Percentiles rank a stretch among this genome's conserved stretches.
Conservation (phyloP, 73 alveolate genomes). For the Paramecium biaurelia region DNA sequence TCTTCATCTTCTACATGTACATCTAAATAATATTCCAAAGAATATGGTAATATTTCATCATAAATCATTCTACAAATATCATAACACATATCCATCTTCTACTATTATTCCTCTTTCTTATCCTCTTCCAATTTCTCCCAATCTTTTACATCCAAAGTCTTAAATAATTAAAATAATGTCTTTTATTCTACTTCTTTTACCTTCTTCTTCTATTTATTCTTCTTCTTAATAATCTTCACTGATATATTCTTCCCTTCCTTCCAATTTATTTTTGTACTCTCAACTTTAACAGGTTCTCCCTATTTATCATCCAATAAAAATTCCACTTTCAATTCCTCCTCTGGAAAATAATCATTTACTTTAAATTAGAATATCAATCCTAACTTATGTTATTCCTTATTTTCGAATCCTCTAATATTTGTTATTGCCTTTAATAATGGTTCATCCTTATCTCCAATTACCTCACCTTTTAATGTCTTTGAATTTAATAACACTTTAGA, state of each 20-base stretch:
- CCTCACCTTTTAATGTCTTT: neutral
- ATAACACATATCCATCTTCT: constrained; percentile 16
- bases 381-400: neutral
- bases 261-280: constrained; percentile 23
- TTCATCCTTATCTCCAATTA: constrained; percentile 21
- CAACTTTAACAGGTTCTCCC: neutral
- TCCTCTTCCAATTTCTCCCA: constrained; percentile 5
- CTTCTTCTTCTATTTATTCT: neutral
- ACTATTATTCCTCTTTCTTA: neutral
- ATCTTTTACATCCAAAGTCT: neutral
- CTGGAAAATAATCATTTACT: neutral
- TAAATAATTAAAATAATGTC: neutral
- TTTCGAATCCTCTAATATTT: neutral
- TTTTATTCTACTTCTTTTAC: constrained; percentile 12
- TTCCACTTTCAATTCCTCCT: neutral
- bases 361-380: constrained; percentile 5
- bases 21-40: constrained; percentile 40
- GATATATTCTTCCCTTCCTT: constrained; percentile 15
- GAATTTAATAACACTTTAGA: constrained; percentile 22
- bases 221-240: constrained; percentile 33
- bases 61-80: constrained; percentile 38
- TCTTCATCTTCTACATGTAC: constrained; percentile 55
- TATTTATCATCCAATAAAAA: neutral
- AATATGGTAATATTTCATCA: constrained; percentile 37
- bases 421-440: neutral